Base-by-base conservation (phyloP, 768 basidiomycete genomes). In the Suillus weaverae region DNA sequence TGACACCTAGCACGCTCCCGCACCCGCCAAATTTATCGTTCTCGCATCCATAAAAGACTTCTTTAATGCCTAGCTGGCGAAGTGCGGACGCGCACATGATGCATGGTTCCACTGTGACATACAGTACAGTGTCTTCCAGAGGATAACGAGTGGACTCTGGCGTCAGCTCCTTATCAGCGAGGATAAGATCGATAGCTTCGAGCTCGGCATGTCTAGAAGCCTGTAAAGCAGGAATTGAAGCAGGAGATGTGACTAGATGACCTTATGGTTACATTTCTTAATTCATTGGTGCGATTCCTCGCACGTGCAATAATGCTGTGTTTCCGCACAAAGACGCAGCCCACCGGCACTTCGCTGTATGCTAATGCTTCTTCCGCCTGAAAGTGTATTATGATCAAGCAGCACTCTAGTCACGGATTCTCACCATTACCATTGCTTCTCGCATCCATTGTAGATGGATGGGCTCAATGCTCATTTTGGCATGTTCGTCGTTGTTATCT, bases 51-150 rank as follows among this genome's bases (percentile, higher is more conserved):
- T 93, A 99, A 66, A 87, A 91, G 7, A 98, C 97, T 68, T 90
- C 84, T 64, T 87, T 88, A 70, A 99, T 94, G 18, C 96, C 96
- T 67, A 97, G 78, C 78, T 99, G 97, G 62, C 97, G 86, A 39
- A 99, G 84, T 13, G 97, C 97, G 30, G 94, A 95, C 14, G 95
- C 94, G 69, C 97, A 99, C 97, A 99, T 99, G 75, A 99, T 95
- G 77, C 97, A 99, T 0, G 97, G 97, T 77, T 99, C 97, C 61
- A 99, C 97, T 5, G 97, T 99, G 60, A 99, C 97, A 75, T 99
- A 99, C 35, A 99, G 86, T 3, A 87, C 92, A 26, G 94, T 96
- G 11, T 86, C 81, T 1, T 83, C 82, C 20, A 99, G 84, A 6
- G 93, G 92, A 64, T 92, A 86, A 51, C 75, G 71, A 22, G 64